Percentiles rank a stretch among this genome's conserved stretches.
phyloP scores from a whole-genome alignment of 2,329 filamentous ascomycete genomes.

The Penicillium sp. region DNA sequence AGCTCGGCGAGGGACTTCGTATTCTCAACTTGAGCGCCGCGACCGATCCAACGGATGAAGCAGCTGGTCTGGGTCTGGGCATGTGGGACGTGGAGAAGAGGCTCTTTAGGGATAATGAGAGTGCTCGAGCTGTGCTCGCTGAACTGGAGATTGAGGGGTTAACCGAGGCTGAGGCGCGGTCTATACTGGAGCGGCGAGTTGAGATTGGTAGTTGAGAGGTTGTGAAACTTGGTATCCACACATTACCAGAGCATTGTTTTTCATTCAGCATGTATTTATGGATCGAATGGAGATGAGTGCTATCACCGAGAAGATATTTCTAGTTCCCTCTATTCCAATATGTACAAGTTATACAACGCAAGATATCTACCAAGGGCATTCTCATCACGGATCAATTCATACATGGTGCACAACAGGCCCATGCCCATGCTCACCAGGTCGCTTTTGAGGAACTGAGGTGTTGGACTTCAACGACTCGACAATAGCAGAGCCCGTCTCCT shows the following conservation, averaged over 20 bases:
- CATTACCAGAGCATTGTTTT: background rate
- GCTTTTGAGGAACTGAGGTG: slow-evolving; percentile 20
- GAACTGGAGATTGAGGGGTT: slow-evolving; percentile 43
- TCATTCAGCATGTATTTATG: background rate
- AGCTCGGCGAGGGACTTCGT: slow-evolving; percentile 38
- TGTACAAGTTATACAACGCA: background rate
- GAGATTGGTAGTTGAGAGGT: slow-evolving; percentile 37
- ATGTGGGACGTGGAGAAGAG: slow-evolving; percentile 48
- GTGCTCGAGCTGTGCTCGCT: slow-evolving; percentile 43
- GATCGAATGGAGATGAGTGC: background rate
- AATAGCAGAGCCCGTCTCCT: slow-evolving; percentile 42
- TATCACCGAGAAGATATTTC: background rate
- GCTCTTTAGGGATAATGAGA: slow-evolving; percentile 48
- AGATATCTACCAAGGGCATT: background rate
- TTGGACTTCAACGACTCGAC: slow-evolving; percentile 27
- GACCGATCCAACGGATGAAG: slow-evolving; percentile 7
- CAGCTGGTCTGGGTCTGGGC: slow-evolving; percentile 23
- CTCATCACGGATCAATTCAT: slow-evolving; percentile 1
- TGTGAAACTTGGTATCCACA: background rate
- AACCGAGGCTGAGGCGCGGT: slow-evolving; percentile 45
- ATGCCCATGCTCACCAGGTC: slow-evolving; percentile 32
- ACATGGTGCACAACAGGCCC: slow-evolving; percentile 32
- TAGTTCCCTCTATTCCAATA: background rate
- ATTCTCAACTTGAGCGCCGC: slow-evolving; percentile 31
- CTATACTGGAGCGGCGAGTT: slow-evolving; percentile 44